Evolutionary conservation across 176 grass and related monocot genomes (phyloP).

Genomic region (Musa schizocarpa): DNA sequence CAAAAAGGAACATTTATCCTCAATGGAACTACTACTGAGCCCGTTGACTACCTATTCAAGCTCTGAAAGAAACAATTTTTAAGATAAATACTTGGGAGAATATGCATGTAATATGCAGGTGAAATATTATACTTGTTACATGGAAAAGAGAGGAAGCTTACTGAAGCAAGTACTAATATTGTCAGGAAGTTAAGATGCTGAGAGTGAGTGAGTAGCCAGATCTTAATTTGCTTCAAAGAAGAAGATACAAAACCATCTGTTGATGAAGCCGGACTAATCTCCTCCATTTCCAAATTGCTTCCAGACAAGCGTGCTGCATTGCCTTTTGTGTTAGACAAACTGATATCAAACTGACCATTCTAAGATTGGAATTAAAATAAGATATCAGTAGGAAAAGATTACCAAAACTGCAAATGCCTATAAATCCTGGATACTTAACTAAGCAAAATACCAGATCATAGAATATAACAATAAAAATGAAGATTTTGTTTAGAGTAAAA

Average conservation of each 20-base stretch:
- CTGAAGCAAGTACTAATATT: conserved; percentile 92
- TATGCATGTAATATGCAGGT: not conserved
- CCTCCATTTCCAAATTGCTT: conserved; percentile 52
- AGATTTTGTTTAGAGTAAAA: not conserved
- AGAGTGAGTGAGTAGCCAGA: conserved; percentile 72
- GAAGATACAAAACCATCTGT: conserved; percentile 47
- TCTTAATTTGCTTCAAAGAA: conserved; percentile 54
- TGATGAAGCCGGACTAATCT: conserved; percentile 40
- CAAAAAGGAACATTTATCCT: not conserved
- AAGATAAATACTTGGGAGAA: too few species aligned
- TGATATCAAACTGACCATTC: not conserved
- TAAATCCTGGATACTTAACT: not conserved
- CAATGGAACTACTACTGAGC: not conserved
- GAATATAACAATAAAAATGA: not conserved
- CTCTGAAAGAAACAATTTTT: not conserved
- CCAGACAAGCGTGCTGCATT: conserved; percentile 76
- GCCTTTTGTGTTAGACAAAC: not conserved
- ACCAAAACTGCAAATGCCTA: not conserved
- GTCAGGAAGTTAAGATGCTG: conserved; percentile 69
- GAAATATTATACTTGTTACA: not conserved
- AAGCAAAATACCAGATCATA: not conserved
- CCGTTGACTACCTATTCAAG: not conserved
- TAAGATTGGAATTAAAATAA: not conserved
- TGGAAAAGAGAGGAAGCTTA: conserved; percentile 39
- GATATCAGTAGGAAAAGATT: too few species aligned